A percentile compares a stretch with the other conserved stretches of the same genome.
These are phyloP conservation scores for Myxozyma lipomycoides DNA, from an alignment of 805 yeast genomes.

Conservation along the genomic window DNA sequence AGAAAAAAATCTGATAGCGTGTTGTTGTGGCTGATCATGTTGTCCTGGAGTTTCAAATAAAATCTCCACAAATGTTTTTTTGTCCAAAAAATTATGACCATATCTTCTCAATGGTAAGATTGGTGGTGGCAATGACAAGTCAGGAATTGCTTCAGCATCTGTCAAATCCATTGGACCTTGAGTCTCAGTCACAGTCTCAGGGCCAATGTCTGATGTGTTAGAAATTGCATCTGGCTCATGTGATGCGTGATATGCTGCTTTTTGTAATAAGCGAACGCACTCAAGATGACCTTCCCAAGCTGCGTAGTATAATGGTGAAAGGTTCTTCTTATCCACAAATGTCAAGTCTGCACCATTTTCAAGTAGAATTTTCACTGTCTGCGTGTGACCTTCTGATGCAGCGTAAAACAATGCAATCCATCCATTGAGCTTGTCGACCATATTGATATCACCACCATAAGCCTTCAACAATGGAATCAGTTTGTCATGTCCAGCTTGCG, in stretches of 20 bases:
- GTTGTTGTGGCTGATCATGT: background rate
- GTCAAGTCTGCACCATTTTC: constrained; percentile 66
- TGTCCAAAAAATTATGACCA: constrained; percentile 93
- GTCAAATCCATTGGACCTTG: constrained; percentile 13
- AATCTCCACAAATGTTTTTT: constrained; percentile 78
- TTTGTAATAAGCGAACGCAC: constrained; percentile 67
- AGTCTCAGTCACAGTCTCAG: background rate
- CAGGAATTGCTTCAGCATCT: constrained; percentile 76
- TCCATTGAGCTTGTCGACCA: constrained; percentile 75
- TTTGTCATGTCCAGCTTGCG: constrained; percentile 72
- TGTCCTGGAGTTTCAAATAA: constrained; percentile 49
- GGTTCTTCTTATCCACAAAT: constrained; percentile 72
- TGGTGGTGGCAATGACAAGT: constrained; percentile 90
- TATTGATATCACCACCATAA: constrained; percentile 64
- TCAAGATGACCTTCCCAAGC: constrained; percentile 89
- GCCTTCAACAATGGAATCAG: constrained; percentile 60
- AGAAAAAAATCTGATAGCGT: constrained; percentile 45
- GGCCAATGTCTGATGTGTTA: background rate
- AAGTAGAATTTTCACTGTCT: constrained; percentile 66
- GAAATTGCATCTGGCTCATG: background rate
- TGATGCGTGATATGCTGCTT: constrained; percentile 30
- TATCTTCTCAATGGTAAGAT: constrained; percentile 88
- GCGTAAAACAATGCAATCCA: constrained; percentile 96
- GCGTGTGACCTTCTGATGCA: constrained; percentile 74
- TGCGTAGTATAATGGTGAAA: constrained; percentile 79